Evolutionary conservation across 306 rosid genomes (phyloP).

Genomic region (Dalbergia oliveri): DNA sequence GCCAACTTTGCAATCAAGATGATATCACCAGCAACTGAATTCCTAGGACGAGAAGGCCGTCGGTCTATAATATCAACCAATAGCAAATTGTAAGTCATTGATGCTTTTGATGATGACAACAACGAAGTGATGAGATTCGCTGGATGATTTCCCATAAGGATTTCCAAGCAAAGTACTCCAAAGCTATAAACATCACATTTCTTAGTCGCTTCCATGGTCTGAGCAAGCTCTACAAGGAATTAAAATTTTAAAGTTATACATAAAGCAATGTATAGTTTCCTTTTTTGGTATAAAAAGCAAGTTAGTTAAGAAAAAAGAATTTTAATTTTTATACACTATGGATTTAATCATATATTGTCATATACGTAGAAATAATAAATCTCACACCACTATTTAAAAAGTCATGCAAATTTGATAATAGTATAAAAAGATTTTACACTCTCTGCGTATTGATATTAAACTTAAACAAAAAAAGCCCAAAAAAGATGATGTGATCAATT

Average conservation of each 20-base stretch:
- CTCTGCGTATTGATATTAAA: no score
- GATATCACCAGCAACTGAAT: neutral
- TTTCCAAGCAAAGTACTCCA: conserved; percentile 43
- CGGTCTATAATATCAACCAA: conserved; percentile 37
- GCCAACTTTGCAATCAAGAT: conserved; percentile 39
- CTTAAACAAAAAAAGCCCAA: no score
- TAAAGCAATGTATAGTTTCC: no score
- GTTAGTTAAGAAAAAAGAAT: neutral
- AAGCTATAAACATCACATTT: conserved; percentile 42
- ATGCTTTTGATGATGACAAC: conserved; percentile 32
- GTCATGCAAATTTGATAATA: no score
- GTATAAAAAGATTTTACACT: no score
- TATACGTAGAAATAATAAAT: no score
- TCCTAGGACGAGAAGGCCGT: conserved; percentile 25
- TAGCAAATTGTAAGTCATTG: conserved; percentile 20
- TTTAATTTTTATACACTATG: no score
- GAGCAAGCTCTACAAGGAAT: conserved; percentile 40
- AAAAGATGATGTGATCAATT: no score
- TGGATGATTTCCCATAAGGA: conserved; percentile 46
- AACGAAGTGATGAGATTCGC: conserved; percentile 33
- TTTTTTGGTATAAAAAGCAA: neutral
- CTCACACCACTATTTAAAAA: no score
- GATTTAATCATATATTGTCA: no score
- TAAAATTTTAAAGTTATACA: no score
- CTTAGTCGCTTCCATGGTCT: conserved; percentile 31